A percentile compares a stretch with the other conserved stretches of the same genome.
These are phyloP conservation scores for Skeletonema marinoi DNA, from an alignment of 108 stramenopile species.

Conservation along the genomic window DNA sequence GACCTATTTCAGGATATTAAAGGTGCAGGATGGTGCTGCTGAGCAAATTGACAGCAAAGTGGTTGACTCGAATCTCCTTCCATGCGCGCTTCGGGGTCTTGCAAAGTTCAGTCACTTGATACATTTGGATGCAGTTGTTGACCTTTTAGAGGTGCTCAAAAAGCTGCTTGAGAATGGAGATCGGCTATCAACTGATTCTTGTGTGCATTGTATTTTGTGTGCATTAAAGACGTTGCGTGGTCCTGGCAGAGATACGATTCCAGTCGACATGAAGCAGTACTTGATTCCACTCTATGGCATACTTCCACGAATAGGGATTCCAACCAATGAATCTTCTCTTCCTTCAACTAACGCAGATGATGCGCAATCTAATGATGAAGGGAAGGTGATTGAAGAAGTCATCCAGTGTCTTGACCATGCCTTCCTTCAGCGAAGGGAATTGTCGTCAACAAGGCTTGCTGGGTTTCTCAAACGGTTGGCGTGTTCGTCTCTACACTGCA, in stretches of 20 bases:
- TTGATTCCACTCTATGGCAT: slow-evolving; percentile 79
- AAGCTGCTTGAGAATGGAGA: slow-evolving; percentile 67
- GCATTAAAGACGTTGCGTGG: slow-evolving; percentile 86
- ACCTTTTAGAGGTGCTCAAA: slow-evolving; percentile 79
- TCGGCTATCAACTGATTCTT: slow-evolving; percentile 69
- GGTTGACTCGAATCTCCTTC: slow-evolving; percentile 53
- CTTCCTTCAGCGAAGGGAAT: slow-evolving; percentile 80
- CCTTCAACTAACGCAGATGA: neutral
- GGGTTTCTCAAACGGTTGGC: slow-evolving; percentile 79
- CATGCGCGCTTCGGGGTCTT: slow-evolving; percentile 77
- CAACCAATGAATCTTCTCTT: neutral
- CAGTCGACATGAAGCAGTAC: slow-evolving; percentile 86
- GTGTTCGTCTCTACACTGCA: slow-evolving; percentile 69
- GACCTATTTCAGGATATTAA: slow-evolving; percentile 88
- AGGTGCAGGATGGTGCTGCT: slow-evolving; percentile 41
- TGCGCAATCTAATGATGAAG: slow-evolving; percentile 29
- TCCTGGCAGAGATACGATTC: slow-evolving; percentile 74
- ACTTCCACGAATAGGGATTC: slow-evolving; percentile 42
- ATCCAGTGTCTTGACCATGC: slow-evolving; percentile 75
- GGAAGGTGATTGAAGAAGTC: slow-evolving; percentile 46
- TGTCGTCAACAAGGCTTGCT: slow-evolving; percentile 71
- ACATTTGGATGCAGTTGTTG: slow-evolving; percentile 66
- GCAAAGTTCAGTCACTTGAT: slow-evolving; percentile 90
- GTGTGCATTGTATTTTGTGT: slow-evolving; percentile 80
- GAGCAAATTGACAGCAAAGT: slow-evolving; percentile 13